Evolutionary conservation across 768 basidiomycete genomes (phyloP), one percentile per base, ranked within the genome.

Genomic region (Clavulina sp.): DNA sequence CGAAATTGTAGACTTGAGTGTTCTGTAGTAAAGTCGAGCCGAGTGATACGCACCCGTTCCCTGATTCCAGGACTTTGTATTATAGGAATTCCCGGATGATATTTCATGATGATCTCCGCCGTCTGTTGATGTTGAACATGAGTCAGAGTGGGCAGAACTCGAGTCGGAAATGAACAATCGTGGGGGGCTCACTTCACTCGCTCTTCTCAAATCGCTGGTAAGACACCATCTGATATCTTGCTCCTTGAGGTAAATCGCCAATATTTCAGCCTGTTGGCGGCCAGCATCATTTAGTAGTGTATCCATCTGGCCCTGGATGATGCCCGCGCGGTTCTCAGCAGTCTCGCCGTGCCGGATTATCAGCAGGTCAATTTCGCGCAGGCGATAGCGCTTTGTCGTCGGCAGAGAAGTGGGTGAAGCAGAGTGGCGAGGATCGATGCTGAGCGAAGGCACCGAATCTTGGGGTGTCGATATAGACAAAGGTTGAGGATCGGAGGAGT

Each of bases 181-280:
- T 21, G 29, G 18, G 6, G 7, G 7, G 51, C 63, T 53, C 58
- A 65, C 65, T 54, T 64, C 64, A 38, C 34, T 50, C 3, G 65
- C 65, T 33, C 65, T 51, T 7, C 54, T 54, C 13, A 63, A 51
- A 41, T 60, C 60, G 5, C 62, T 63, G 2, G 59, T 57, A 53
- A 56, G 61, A 0, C 60, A 63, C n/a, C 59, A 52, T 26, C 53
- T 52, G 32, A 66, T 62, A 0, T 49, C 43, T 13, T 63, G 52
- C 33, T 59, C 46, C n/a, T 54, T 46, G 26, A 59, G 41, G 29
- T 28, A 28, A n/a, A 52, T 40, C 21, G 44, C 58, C 6, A 56
- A 44, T 13, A 40, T 26, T 13, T 32, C 23, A 5, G 58, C 54
- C 40, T 60, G 59, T 7, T 18, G 29, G 4, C 55, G 48, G 16